phyloP scores from a whole-genome alignment of 345 rosid genomes.

The Sapria himalayana region DNA sequence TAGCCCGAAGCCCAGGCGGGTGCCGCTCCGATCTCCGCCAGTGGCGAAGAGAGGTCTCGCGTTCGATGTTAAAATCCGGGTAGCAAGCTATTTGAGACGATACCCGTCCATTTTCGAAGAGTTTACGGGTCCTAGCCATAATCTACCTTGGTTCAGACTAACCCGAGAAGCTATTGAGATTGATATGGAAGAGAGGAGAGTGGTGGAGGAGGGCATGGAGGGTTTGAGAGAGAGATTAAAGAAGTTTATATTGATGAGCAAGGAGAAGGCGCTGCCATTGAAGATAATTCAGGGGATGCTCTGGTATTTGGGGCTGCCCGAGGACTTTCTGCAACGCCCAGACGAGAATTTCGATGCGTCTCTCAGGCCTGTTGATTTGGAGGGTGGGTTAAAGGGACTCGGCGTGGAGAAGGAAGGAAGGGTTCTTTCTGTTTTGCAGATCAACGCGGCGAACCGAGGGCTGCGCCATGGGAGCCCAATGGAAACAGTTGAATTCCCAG shows the following conservation, averaged over 20 bases:
- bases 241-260: constrained; percentile 56
- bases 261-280: constrained; percentile 40
- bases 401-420: constrained; percentile 18
- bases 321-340: constrained; percentile 22
- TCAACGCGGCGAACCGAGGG: constrained; percentile 31
- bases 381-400: constrained; percentile 53
- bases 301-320: constrained; percentile 75
- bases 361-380: constrained; percentile 48
- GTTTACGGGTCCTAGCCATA: constrained; percentile 44
- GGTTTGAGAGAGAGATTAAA: constrained; percentile 38
- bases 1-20: constrained; percentile 22
- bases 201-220: constrained; percentile 21
- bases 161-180: constrained; percentile 50
- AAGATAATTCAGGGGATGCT: constrained; percentile 60
- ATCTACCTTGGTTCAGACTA: constrained; percentile 81
- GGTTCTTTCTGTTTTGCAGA: constrained; percentile 37
- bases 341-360: constrained; percentile 23
- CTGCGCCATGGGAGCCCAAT: constrained; percentile 12
- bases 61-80: constrained; percentile 47
- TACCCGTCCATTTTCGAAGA: constrained; percentile 67
- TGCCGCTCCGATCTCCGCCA: constrained; percentile 51
- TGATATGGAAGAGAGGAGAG: constrained; percentile 30
- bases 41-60: constrained; percentile 53
- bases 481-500: constrained; percentile 43
- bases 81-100: constrained; percentile 42